phyloP scores from a whole-genome alignment of 2,329 filamentous ascomycete species.

The Cadophora malorum region DNA sequence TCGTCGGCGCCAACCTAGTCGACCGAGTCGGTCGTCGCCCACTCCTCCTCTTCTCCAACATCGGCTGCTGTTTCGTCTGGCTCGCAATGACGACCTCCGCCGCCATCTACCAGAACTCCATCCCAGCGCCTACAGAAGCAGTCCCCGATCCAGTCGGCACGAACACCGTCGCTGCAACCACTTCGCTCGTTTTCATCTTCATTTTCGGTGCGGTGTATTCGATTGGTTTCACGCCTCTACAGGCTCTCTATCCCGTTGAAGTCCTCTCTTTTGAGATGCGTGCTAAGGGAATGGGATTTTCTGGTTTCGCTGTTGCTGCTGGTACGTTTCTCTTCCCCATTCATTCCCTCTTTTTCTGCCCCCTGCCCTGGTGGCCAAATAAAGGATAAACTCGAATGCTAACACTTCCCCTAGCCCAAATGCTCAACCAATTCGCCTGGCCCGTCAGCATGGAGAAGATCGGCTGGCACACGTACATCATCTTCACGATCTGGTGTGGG shows the following conservation, averaged over 20 bases:
- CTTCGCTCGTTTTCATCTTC: slow-evolving; percentile 59
- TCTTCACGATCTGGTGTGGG: slow-evolving; percentile 54
- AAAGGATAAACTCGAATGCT: neutral
- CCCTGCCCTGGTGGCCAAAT: no score
- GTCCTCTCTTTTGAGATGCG: slow-evolving; percentile 60
- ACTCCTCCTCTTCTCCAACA: slow-evolving; percentile 58
- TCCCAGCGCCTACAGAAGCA: slow-evolving; percentile 27
- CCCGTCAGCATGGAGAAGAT: slow-evolving; percentile 57
- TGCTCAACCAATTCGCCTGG: slow-evolving; percentile 55
- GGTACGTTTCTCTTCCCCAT: no score
- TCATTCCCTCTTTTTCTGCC: no score
- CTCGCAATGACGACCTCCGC: slow-evolving; percentile 55
- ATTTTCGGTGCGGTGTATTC: slow-evolving; percentile 60
- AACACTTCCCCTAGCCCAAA: slow-evolving; percentile 40
- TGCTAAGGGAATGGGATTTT: slow-evolving; percentile 60
- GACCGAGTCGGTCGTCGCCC: slow-evolving; percentile 64
- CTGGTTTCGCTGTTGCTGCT: slow-evolving; percentile 51
- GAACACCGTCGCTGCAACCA: slow-evolving; percentile 46
- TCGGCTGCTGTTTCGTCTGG: slow-evolving; percentile 56
- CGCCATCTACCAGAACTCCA: slow-evolving; percentile 39
- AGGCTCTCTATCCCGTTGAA: slow-evolving; percentile 59
- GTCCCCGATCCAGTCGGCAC: slow-evolving; percentile 29
- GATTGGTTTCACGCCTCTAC: slow-evolving; percentile 53
- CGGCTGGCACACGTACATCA: slow-evolving; percentile 60
- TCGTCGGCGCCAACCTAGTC: slow-evolving; percentile 61